Percentiles rank a stretch among this genome's conserved stretches.
phyloP scores from a whole-genome alignment of 345 rosid species.

The Hibiscus syriacus region DNA sequence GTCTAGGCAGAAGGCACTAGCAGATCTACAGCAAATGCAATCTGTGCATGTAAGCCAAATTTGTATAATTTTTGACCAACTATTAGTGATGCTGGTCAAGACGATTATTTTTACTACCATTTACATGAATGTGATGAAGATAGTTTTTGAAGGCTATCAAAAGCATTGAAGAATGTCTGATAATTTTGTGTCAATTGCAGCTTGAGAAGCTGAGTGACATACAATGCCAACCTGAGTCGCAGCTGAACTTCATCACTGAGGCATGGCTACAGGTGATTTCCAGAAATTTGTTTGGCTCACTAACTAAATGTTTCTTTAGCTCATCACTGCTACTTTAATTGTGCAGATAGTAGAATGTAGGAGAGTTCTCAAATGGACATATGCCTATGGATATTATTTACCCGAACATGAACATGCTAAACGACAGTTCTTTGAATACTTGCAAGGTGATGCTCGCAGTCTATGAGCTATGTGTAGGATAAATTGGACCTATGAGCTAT shows the following conservation, averaged over 20 bases:
- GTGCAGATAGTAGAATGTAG: constrained; percentile 72
- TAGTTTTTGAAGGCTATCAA: constrained; percentile 12
- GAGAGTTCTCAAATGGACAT: constrained; percentile 87
- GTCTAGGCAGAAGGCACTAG: constrained; percentile 86
- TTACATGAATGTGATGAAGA: neutral
- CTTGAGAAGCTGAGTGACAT: constrained; percentile 78
- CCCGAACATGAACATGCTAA: constrained; percentile 70
- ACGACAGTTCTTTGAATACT: constrained; percentile 72
- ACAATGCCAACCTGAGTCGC: constrained; percentile 79
- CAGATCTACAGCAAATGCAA: constrained; percentile 74
- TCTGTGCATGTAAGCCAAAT: constrained; percentile 55
- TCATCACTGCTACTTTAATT: constrained; percentile 11
- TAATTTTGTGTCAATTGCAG: constrained; percentile 16
- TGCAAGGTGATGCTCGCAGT: constrained; percentile 48
- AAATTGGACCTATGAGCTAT: too few relatives aligned
- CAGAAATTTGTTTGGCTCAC: neutral
- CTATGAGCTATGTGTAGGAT: constrained; percentile 1
- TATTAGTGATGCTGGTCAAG: constrained; percentile 10
- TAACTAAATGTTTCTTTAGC: constrained; percentile 4
- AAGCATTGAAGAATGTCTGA: neutral
- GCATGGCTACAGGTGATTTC: constrained; percentile 79
- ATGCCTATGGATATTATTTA: constrained; percentile 78
- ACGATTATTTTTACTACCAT: neutral
- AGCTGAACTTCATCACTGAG: constrained; percentile 75
- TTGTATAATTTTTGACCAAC: neutral